phyloP scores from a whole-genome alignment of 345 rosid genomes.

The Conringia planisiliqua region DNA sequence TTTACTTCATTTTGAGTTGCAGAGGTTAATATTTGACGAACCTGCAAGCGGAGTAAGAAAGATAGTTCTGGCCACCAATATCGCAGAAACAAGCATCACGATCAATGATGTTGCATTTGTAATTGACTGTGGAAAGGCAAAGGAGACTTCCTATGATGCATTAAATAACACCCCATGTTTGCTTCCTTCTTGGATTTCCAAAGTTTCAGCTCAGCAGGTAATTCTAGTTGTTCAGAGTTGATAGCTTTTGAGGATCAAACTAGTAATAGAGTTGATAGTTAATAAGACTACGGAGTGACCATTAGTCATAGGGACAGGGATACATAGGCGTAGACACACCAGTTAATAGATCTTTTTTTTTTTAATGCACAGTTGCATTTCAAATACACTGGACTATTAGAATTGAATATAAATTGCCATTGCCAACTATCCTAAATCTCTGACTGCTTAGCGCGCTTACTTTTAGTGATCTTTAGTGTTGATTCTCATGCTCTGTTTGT shows the following conservation, averaged over 20 bases:
- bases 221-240: constrained; percentile 20
- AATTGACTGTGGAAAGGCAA: constrained; percentile 94
- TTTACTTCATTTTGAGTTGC: constrained; percentile 32
- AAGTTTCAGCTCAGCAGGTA: constrained; percentile 94
- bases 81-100: constrained; percentile 97
- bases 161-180: constrained; percentile 91
- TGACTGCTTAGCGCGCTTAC: constrained; percentile 2
- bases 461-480: not conserved
- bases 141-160: constrained; percentile 94
- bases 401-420: not conserved
- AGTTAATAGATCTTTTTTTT: not conserved
- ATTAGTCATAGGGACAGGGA: not conserved
- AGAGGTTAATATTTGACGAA: constrained; percentile 88
- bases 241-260: constrained; percentile 9
- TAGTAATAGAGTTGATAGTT: not conserved
- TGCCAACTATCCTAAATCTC: not conserved
- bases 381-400: not conserved
- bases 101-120: constrained; percentile 85
- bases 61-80: constrained; percentile 86
- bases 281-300: constrained; percentile 1
- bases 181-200: constrained; percentile 94
- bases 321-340: not conserved
- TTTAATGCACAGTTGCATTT: not conserved
- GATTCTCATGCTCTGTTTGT: constrained; percentile 24
- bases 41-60: constrained; percentile 79